Evolutionary conservation across 768 basidiomycete genomes (phyloP).

Genomic region (Lactarius indigo): DNA sequence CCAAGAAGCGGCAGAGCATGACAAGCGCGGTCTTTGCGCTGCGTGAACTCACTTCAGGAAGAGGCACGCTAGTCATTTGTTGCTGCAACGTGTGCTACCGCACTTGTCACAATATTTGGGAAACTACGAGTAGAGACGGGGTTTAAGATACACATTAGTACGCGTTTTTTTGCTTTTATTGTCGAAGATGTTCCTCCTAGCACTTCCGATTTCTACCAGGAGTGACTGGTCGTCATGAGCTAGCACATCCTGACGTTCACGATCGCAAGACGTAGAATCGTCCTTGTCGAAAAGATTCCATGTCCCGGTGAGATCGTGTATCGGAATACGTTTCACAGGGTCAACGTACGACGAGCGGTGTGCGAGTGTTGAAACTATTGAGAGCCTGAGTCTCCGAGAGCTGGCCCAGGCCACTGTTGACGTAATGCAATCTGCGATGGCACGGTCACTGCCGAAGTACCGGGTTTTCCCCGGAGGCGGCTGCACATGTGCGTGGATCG

Average conservation of each 20-base stretch:
- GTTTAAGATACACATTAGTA: background rate
- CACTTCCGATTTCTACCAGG: background rate
- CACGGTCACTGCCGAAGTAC: background rate
- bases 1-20: slow-evolving; percentile 18
- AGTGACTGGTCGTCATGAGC: slow-evolving; percentile 7
- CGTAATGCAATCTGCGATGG: background rate
- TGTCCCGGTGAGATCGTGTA: background rate
- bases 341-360: slow-evolving; percentile 2
- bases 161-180: background rate
- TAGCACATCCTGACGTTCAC: slow-evolving; percentile 7
- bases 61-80: background rate
- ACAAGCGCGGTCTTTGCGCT: background rate
- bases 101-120: background rate
- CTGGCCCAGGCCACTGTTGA: slow-evolving; percentile 7
- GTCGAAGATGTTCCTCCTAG: background rate
- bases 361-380: background rate
- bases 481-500: background rate
- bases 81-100: background rate
- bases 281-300: background rate
- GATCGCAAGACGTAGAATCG: background rate
- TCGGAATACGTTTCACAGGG: background rate
- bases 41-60: background rate
- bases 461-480: background rate
- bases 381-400: background rate
- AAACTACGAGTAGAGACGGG: background rate